Evolutionary conservation across 495 filamentous ascomycete species (phyloP).

Genomic region (Beverwykella pulmonaria): DNA sequence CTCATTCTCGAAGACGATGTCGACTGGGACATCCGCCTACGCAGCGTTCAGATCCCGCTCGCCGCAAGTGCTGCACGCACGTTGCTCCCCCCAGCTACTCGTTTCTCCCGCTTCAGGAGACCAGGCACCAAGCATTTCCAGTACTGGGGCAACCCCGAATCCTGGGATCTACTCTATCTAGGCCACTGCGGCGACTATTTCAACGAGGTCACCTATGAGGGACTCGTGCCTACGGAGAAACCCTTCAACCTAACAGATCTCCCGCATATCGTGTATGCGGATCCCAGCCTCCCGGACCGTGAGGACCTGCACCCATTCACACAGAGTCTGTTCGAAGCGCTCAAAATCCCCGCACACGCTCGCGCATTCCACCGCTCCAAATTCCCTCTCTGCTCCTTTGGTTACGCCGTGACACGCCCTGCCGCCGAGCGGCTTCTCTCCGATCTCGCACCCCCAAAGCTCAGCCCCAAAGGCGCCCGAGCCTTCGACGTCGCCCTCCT

Average conservation of each 20-base stretch:
- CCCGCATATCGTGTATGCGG: slow-evolving; percentile 36
- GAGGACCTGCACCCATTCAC: slow-evolving; percentile 43
- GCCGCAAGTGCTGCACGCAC: slow-evolving; percentile 40
- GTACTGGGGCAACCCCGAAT: slow-evolving; percentile 42
- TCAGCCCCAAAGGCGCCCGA: slow-evolving; percentile 29
- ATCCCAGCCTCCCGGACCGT: slow-evolving; percentile 34
- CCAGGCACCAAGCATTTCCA: slow-evolving; percentile 20
- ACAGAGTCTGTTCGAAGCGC: slow-evolving; percentile 31
- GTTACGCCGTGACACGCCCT: slow-evolving; percentile 48
- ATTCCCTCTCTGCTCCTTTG: slow-evolving; percentile 53
- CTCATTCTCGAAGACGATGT: slow-evolving; percentile 55
- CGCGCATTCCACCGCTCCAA: slow-evolving; percentile 48
- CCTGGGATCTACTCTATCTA: slow-evolving; percentile 51
- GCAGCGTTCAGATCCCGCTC: slow-evolving; percentile 41
- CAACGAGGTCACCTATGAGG: slow-evolving; percentile 25
- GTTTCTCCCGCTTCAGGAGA: slow-evolving; percentile 13
- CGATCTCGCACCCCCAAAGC: slow-evolving; percentile 29
- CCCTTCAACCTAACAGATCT: slow-evolving; percentile 28
- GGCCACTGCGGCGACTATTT: slow-evolving; percentile 51
- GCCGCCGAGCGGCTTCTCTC: slow-evolving; percentile 39
- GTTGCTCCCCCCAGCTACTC: slow-evolving; percentile 21
- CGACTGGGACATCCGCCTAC: slow-evolving; percentile 52
- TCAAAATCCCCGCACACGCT: slow-evolving; percentile 38
- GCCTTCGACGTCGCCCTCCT: slow-evolving; percentile 45
- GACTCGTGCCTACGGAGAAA: slow-evolving; percentile 33